Conservation (phyloP, 1,139 yeast genomes). For the Meyerozyma sp. region DNA sequence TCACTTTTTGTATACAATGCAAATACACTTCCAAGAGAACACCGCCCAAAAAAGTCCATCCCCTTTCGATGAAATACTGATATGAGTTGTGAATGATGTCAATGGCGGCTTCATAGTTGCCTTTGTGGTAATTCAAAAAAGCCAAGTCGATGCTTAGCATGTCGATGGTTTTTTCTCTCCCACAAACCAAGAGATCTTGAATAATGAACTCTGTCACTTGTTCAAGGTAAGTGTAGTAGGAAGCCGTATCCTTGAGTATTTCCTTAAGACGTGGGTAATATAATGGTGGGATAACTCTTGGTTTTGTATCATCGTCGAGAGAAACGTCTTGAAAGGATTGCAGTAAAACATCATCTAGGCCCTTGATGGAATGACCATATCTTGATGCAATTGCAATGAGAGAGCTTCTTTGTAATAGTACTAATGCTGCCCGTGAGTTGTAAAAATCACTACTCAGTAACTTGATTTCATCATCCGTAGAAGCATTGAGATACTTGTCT, state of each 20-base stretch:
- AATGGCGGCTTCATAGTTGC: constrained; percentile 57
- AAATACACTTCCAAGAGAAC: constrained; percentile 60
- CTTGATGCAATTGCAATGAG: constrained; percentile 31
- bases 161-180: constrained; percentile 61
- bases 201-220: constrained; percentile 39
- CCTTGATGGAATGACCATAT: constrained; percentile 33
- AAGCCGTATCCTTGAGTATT: constrained; percentile 12
- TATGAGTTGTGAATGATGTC: constrained; percentile 63
- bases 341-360: constrained; percentile 17
- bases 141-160: constrained; percentile 81
- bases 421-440: constrained; percentile 44
- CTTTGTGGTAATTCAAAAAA: constrained; percentile 53
- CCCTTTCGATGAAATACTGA: constrained; percentile 57
- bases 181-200: constrained; percentile 41
- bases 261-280: constrained; percentile 6
- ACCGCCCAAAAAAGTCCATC: constrained; percentile 74
- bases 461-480: constrained; percentile 7
- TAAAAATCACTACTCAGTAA: constrained; percentile 24
- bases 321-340: constrained; percentile 23
- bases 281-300: constrained; percentile 15
- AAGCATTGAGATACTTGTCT: constrained; percentile 6
- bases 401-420: constrained; percentile 39
- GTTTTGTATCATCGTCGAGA: constrained; percentile 10
- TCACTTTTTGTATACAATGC: constrained; percentile 55
- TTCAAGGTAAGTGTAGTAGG: constrained; percentile 22